phyloP scores from a whole-genome alignment of 2,329 filamentous ascomycete species.

The Ophidiomyces ophidiicola region DNA sequence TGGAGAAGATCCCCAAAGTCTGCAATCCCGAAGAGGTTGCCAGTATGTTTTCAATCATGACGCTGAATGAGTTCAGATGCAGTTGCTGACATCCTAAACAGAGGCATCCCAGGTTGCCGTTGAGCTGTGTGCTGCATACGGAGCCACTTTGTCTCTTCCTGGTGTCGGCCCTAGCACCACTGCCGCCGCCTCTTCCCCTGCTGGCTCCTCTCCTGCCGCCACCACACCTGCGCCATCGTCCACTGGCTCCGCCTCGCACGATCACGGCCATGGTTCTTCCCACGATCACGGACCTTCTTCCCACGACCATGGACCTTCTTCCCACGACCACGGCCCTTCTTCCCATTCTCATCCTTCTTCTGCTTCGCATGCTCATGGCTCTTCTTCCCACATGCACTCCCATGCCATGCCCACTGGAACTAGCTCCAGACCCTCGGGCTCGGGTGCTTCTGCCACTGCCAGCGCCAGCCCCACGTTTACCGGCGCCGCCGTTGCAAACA shows the following conservation, averaged over 20 bases:
- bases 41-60: background rate
- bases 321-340: no score
- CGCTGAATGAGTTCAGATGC: background rate
- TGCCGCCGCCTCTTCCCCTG: background rate
- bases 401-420: no score
- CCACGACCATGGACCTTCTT: no score
- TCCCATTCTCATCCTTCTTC: no score
- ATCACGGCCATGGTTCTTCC: no score
- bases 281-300: no score
- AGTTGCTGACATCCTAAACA: background rate
- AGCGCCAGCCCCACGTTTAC: background rate
- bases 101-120: slow-evolving; percentile 1
- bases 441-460: no score
- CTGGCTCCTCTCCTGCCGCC: background rate
- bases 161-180: background rate
- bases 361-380: no score
- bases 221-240: background rate
- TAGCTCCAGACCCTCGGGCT: background rate
- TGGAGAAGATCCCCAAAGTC: slow-evolving; percentile 3
- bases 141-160: background rate
- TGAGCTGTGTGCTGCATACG: slow-evolving; percentile 1
- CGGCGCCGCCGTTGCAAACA: background rate
- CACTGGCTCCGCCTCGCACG: no score
- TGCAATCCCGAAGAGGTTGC: slow-evolving; percentile 3
- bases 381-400: no score